phyloP scores from a whole-genome alignment of 192 early-diverging fungal genomes.

The Backusella parvicylindrica region DNA sequence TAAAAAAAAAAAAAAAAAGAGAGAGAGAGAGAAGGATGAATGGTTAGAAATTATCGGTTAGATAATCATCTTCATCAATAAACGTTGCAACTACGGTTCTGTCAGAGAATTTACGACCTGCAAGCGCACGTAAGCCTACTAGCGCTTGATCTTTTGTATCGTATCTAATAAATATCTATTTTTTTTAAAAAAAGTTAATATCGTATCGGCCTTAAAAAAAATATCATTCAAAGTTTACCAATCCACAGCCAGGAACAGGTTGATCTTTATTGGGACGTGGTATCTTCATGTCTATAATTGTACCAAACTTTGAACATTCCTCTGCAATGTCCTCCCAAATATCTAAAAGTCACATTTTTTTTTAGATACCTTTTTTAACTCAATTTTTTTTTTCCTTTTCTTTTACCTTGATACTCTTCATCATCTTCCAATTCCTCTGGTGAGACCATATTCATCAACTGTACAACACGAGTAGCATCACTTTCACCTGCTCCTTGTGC shows the following conservation, averaged over 20 bases:
- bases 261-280: conserved; percentile 65
- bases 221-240: conserved; percentile 48
- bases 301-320: conserved; percentile 86
- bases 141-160: conserved; percentile 52
- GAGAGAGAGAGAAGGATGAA: not conserved
- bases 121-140: conserved; percentile 72
- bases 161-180: conserved; percentile 84
- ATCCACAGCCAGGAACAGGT: conserved; percentile 73
- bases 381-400: not conserved
- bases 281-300: conserved; percentile 71
- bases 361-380: no score
- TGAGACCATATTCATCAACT: conserved; percentile 94
- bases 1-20: not conserved
- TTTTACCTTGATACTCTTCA: conserved; percentile 76
- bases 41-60: conserved; percentile 57
- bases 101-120: conserved; percentile 90
- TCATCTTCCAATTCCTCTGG: conserved; percentile 82
- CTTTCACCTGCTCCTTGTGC: conserved; percentile 45
- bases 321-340: conserved; percentile 90
- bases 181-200: not conserved
- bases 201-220: no score
- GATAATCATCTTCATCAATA: conserved; percentile 71
- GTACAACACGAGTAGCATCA: conserved; percentile 74
- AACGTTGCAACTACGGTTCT: conserved; percentile 89
- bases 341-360: conserved; percentile 42